Conservation (phyloP, 2,329 filamentous ascomycete genomes). For the Colletotrichum limetticola region DNA sequence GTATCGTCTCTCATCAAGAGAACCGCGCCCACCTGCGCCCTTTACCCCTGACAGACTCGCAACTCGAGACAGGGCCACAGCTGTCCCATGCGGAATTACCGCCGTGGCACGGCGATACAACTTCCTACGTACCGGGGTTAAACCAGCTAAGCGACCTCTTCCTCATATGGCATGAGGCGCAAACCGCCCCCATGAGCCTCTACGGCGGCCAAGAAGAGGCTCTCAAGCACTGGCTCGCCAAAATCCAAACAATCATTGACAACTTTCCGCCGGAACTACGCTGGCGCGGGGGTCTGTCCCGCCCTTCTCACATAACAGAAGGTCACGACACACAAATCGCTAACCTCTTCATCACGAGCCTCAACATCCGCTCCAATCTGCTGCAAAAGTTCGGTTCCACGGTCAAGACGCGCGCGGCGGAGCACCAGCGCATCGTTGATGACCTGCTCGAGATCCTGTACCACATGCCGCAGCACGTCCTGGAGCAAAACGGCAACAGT, state of each 20-base stretch:
- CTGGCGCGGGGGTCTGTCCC: constrained; percentile 49
- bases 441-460: constrained; percentile 49
- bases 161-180: constrained; percentile 45
- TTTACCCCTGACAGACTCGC: constrained; percentile 41
- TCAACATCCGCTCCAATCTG: constrained; percentile 49
- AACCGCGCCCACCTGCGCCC: constrained; percentile 40
- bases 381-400: constrained; percentile 44
- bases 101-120: constrained; percentile 46
- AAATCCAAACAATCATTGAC: constrained; percentile 44
- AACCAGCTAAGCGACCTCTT: constrained; percentile 47
- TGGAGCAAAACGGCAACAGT: constrained; percentile 47
- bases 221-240: constrained; percentile 31
- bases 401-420: constrained; percentile 17
- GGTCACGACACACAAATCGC: constrained; percentile 50
- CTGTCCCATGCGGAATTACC: constrained; percentile 22
- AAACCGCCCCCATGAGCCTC: constrained; percentile 29
- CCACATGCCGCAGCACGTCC: constrained; percentile 45
- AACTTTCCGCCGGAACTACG: constrained; percentile 45
- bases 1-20: constrained; percentile 40
- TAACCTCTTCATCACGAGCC: constrained; percentile 49
- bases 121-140: constrained; percentile 46
- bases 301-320: constrained; percentile 41
- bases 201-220: constrained; percentile 30
- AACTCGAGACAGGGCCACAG: constrained; percentile 41
- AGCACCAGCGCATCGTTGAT: constrained; percentile 47